phyloP scores from a whole-genome alignment of 306 rosid species.

The Hippophae rhamnoides region DNA sequence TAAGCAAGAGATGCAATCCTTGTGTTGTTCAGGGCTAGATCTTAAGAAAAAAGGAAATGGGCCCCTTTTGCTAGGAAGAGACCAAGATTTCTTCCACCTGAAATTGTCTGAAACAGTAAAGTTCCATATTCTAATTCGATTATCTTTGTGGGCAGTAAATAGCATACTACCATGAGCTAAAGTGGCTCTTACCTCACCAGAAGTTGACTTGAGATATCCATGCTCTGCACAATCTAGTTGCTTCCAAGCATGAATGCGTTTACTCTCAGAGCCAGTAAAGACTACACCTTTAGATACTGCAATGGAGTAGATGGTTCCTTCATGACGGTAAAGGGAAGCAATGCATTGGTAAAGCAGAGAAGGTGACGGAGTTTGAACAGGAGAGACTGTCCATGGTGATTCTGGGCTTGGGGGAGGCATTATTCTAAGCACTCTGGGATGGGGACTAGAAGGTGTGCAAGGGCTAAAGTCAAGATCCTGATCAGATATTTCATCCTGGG shows the following conservation, averaged over 20 bases:
- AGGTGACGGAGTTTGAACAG: slow-evolving; percentile 48
- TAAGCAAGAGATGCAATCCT: slow-evolving; percentile 46
- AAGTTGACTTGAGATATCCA: slow-evolving; percentile 34
- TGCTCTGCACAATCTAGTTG: slow-evolving; percentile 52
- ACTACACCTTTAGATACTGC: slow-evolving; percentile 42
- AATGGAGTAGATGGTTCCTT: slow-evolving; percentile 54
- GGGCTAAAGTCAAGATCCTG: slow-evolving; percentile 32
- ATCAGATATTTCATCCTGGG: slow-evolving; percentile 25
- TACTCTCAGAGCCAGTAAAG: slow-evolving; percentile 55
- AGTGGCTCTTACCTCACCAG: slow-evolving; percentile 40
- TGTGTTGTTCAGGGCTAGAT: slow-evolving; percentile 29
- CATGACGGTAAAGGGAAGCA: slow-evolving; percentile 59
- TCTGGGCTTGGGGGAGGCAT: slow-evolving; percentile 41
- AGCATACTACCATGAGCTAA: slow-evolving; percentile 37
- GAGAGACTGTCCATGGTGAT: slow-evolving; percentile 78
- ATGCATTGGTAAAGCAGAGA: slow-evolving; percentile 60
- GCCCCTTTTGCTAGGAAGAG: slow-evolving; percentile 39
- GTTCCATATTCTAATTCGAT: slow-evolving; percentile 50
- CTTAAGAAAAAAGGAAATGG: slow-evolving; percentile 26
- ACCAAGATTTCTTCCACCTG: slow-evolving; percentile 36
- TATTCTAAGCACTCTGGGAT: slow-evolving; percentile 7
- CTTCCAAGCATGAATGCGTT: slow-evolving; percentile 48
- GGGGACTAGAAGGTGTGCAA: slow-evolving; percentile 25
- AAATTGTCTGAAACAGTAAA: slow-evolving; percentile 35
- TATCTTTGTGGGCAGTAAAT: slow-evolving; percentile 58